These are phyloP conservation scores for Spathaspora sp. DNA, from an alignment of 1,139 yeast species.

Conservation along the genomic window DNA sequence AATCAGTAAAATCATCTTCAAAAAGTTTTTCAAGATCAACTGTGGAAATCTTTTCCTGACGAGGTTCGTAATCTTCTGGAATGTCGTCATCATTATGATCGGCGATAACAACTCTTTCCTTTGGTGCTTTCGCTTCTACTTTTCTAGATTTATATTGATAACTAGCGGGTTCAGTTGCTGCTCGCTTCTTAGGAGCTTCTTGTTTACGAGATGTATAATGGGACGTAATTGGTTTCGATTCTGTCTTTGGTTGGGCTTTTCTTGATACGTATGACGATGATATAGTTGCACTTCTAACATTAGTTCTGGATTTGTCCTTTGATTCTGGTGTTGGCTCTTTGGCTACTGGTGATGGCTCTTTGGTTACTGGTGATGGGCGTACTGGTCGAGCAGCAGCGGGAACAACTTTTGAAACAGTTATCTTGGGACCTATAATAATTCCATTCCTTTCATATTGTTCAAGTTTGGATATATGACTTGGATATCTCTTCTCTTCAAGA, in stretches of 20 bases:
- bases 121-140: constrained; percentile 27
- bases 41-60: constrained; percentile 10
- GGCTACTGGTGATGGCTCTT: neutral
- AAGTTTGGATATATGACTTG: constrained; percentile 19
- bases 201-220: constrained; percentile 25
- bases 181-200: constrained; percentile 13
- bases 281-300: constrained; percentile 19
- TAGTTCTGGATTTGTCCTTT: constrained; percentile 6
- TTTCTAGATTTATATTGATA: constrained; percentile 45
- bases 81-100: constrained; percentile 15
- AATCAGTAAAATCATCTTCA: constrained; percentile 18
- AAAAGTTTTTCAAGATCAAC: constrained; percentile 19
- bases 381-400: constrained; percentile 3
- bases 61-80: constrained; percentile 8
- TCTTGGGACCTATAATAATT: constrained; percentile 34
- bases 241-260: constrained; percentile 16
- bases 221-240: constrained; percentile 10
- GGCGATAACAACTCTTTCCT: constrained; percentile 39
- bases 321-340: constrained; percentile 2
- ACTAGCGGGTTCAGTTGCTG: constrained; percentile 15
- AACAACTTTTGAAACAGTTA: constrained; percentile 10
- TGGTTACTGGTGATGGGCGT: constrained; percentile 1
- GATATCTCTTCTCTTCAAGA: constrained; percentile 26
- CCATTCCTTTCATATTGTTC: constrained; percentile 29
- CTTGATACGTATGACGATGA: constrained; percentile 30